phyloP scores from a whole-genome alignment of 2,329 filamentous ascomycete genomes.

The Fusarium sp. region DNA sequence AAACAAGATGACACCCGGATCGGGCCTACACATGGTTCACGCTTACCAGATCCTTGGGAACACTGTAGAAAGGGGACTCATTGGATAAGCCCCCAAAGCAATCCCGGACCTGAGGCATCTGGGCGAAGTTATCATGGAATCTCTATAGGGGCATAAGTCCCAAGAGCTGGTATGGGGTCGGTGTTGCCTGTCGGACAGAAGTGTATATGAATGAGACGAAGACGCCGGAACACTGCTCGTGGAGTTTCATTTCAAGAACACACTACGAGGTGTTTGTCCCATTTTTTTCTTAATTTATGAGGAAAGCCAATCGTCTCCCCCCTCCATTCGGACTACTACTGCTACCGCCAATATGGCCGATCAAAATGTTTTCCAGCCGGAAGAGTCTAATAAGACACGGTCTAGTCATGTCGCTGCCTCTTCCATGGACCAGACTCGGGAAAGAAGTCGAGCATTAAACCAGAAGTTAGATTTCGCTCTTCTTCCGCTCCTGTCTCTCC shows the following conservation, averaged over 20 bases:
- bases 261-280: neutral
- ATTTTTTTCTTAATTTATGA: neutral
- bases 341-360: conserved; percentile 12
- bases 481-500: conserved; percentile 52
- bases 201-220: conserved; percentile 13
- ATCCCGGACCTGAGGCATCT: conserved; percentile 12
- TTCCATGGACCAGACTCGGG: conserved; percentile 9
- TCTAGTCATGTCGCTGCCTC: conserved; percentile 5
- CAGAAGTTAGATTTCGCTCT: conserved; percentile 52
- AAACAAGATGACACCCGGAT: conserved; percentile 27
- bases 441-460: conserved; percentile 44
- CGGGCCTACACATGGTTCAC: conserved; percentile 29
- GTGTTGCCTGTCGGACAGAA: neutral
- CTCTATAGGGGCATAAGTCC: conserved; percentile 5
- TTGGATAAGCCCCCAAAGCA: conserved; percentile 22
- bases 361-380: conserved; percentile 1
- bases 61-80: neutral
- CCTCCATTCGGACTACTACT: neutral
- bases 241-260: neutral
- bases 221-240: neutral
- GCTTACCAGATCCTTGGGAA: conserved; percentile 34
- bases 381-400: conserved; percentile 13
- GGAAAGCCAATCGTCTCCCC: neutral
- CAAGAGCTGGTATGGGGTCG: conserved; percentile 7
- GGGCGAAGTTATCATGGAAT: conserved; percentile 21